Evolutionary conservation across 306 rosid genomes (phyloP), one percentile per base, ranked within the genome.

Genomic region (Vachellia pachyceras): DNA sequence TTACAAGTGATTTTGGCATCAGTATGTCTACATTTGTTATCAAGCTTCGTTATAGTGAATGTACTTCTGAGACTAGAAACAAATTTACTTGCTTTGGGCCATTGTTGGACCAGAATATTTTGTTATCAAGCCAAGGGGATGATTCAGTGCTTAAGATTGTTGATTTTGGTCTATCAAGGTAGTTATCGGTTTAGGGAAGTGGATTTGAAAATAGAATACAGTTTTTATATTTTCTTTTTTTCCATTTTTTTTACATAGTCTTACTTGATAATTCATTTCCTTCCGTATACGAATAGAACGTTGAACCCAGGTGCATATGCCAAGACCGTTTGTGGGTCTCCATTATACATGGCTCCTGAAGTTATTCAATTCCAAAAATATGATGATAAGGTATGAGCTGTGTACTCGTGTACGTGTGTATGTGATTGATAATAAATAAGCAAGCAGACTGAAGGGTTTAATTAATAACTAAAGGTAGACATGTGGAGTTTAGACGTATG

Each of bases 151-250:
- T 91, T 61, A 89, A 89, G 84, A 80, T 89, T 74, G 90, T 91
- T 40, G 93, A 91, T 85, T 91, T 91, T 76, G 95, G 95, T 41
- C 93, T 91, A 60, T 87, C 95, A 55, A 87, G 91, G 93, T 89
- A 89, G 77, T 73, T 40, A 12, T 50, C n/a, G 42, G 69, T 39
- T 74, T 25, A 39, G 57, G 77, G 64, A n/a, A 77, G 64, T 13
- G 7, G 46, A 29, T 12, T 55, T 17, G 63, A 41, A 49, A 69
- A 14, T 66, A 37, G 45, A 67, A 58, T 54, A 18, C 22, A 44
- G 5, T 6, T 67, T 79, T 73, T 44, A 18, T 37, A 11, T 36
- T 66, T 68, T 75, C 45, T 68, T 63, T 18, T n/a, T 45, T 50
- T 49, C 58, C 22, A 15, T 72, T 63, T 65, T 69, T 11, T 47